Base-by-base conservation (phyloP, 2,329 filamentous ascomycete genomes). In the Epichloe aotearoae region DNA sequence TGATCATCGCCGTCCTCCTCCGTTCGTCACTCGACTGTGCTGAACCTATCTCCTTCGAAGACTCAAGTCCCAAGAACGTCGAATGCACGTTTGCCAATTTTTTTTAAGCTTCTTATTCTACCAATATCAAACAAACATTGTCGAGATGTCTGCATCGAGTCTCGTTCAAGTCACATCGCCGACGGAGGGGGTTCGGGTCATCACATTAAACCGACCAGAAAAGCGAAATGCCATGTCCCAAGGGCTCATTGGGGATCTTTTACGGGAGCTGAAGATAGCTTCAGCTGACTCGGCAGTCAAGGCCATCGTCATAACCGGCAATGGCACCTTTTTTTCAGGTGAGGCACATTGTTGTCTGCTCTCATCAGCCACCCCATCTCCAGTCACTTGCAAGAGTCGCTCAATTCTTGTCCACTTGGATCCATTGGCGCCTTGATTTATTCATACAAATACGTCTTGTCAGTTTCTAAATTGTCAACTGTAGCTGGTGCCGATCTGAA, bases 161-260 rank as follows among this genome's bases (percentile, higher is more conserved):
- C 57, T 59, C 39, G 50, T 59, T 38, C 45, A 56, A 49, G 55
- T 46, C 45, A 54, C 57, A 40, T 56, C 57, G 30, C 56, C 54
- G 26, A 44, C 45, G 20, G 50, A 62, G 20, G 68, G 68, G 66
- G 67, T 79, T 26, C 66, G 73, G 34, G 59, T 77, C 30, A 58
- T 81, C 51, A 69, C 71, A 14, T 62, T 80, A 53, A 75, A 77
- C 62, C 70, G 78, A 3, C 77, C 75, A 2, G 66, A 69, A 44
- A 80, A 81, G 61, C 69, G 76, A 50, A 82, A 82, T 67, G 77
- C 79, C 10, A 71, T 82, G 52, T 80, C 76, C 2, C 66, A 70
- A 50, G 61, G 62, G 45, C 72, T 80, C 64, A 73, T 77, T 55
- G 58, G 61, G 51, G 67, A 76, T 45, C 62, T 78, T 4, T 58